Conservation (phyloP, 441 rosid species). For the Sinapis alba region DNA sequence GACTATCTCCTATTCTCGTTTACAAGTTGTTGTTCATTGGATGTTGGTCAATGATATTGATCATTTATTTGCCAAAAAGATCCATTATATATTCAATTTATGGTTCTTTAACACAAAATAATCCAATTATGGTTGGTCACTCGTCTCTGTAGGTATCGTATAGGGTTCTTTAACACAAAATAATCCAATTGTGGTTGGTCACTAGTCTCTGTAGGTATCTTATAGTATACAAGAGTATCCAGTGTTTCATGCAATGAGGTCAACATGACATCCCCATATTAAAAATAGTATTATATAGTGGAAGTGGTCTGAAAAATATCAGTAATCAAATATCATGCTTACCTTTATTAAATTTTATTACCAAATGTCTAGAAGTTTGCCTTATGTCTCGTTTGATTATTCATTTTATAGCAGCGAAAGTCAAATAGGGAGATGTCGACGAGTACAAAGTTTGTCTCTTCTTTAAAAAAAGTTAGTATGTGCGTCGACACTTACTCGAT, state of each 20-base stretch:
- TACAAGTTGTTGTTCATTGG: neutral
- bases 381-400: neutral
- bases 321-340: conserved; percentile 6
- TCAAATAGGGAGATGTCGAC: conserved; percentile 1
- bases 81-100: neutral
- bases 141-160: neutral
- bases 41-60: neutral
- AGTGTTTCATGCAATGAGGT: neutral
- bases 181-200: neutral
- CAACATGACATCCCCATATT: neutral
- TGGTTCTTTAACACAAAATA: neutral
- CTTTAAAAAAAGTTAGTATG: neutral
- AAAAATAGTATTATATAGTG: neutral
- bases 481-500: conserved; percentile 8
- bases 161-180: neutral
- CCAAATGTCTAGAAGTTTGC: neutral
- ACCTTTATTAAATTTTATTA: neutral
- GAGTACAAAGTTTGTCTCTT: conserved; percentile 17
- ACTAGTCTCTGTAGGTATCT: neutral
- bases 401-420: neutral
- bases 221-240: neutral
- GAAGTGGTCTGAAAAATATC: neutral
- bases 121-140: neutral
- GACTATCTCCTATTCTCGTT: neutral
- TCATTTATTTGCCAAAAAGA: neutral